These are phyloP conservation scores for Zostera marina DNA, from an alignment of 116 monocot genomes.

Conservation along the genomic window DNA sequence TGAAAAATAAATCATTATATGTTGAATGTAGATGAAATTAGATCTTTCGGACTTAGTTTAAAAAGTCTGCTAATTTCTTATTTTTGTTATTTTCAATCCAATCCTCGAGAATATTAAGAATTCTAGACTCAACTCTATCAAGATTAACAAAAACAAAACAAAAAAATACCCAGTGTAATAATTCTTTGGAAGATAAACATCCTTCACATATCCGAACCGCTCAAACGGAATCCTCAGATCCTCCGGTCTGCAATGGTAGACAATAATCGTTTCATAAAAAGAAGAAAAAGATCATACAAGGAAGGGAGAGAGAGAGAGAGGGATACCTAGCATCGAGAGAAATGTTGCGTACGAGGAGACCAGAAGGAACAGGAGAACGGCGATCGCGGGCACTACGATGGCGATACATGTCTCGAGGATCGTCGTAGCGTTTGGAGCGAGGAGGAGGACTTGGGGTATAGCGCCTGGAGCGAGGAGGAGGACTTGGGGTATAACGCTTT, in stretches of 20 bases:
- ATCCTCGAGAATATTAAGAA: too few relatives aligned
- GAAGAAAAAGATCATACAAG: background rate
- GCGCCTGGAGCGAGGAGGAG: slow-evolving; percentile 7
- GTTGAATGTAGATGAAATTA: too few relatives aligned
- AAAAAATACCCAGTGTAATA: slow-evolving; percentile 68
- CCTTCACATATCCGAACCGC: slow-evolving; percentile 74
- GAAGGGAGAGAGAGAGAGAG: background rate
- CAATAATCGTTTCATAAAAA: background rate
- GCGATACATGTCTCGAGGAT: slow-evolving; percentile 32
- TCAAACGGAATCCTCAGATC: slow-evolving; percentile 78
- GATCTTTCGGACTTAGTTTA: too few relatives aligned
- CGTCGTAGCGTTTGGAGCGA: slow-evolving; percentile 48
- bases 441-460: slow-evolving; percentile 37
- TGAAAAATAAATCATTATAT: too few relatives aligned
- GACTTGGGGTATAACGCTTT: slow-evolving; percentile 25
- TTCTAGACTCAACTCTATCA: too few relatives aligned
- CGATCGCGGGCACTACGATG: slow-evolving; percentile 24
- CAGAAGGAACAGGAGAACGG: slow-evolving; percentile 37
- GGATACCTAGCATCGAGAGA: slow-evolving; percentile 66
- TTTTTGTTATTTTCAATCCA: too few relatives aligned
- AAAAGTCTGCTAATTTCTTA: too few relatives aligned
- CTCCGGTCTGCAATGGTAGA: slow-evolving; percentile 40
- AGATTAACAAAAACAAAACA: background rate
- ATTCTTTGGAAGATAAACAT: slow-evolving; percentile 84
- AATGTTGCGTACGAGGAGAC: slow-evolving; percentile 83